Evolutionary conservation across 2,329 filamentous ascomycete genomes (phyloP), one percentile per base, ranked within the genome.

Genomic region (Paraphoma sp.): DNA sequence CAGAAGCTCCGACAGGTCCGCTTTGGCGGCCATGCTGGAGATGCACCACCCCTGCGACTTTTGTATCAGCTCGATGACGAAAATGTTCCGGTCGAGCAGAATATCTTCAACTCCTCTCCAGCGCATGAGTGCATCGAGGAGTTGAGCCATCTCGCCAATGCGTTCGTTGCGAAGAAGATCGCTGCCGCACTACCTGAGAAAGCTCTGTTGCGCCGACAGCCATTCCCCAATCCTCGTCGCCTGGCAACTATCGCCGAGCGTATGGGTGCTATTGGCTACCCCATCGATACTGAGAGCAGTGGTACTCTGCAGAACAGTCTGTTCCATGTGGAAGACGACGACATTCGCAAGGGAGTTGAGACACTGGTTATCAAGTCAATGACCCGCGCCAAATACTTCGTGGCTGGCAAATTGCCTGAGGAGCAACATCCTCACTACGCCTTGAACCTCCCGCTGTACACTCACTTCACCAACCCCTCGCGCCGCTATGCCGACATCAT

Each of bases 301-400:
- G 93, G 93, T 50, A 88, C 89, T 49, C 83, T 99, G 41, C 95
- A 98, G 79, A 96, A 93, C 82, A 97, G 94, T 76, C 82, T 99
- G 46, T 98, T 97, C 86, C 91, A 92, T 78, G 88, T 99, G 42
- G 89, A 96, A 45, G 93, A 99, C 75, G 79, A 86, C 36, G 92
- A 96, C 65, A 83, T 97, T 62, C 91, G 95, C 71, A 97, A 96
- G 87, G 95, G 95, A 61, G 97, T 99, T 91, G 95, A 99, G 83
- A 97, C 94, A 2, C 82, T 98, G 30, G 83, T 98, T 33, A 84
- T 97, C 76, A 99, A 99, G 83, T 89, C 93, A 38, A 97, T 98
- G 93, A 90, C 91, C 70, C 91, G 94, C 60, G 95, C 93, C 72
- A 98, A 97, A 79, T 99, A 99, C 81, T 96, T 88, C 72, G 89